These are phyloP conservation scores for Lasiosphaeris hirsuta DNA, from an alignment of 495 filamentous ascomycete species.

Conservation along the genomic window DNA sequence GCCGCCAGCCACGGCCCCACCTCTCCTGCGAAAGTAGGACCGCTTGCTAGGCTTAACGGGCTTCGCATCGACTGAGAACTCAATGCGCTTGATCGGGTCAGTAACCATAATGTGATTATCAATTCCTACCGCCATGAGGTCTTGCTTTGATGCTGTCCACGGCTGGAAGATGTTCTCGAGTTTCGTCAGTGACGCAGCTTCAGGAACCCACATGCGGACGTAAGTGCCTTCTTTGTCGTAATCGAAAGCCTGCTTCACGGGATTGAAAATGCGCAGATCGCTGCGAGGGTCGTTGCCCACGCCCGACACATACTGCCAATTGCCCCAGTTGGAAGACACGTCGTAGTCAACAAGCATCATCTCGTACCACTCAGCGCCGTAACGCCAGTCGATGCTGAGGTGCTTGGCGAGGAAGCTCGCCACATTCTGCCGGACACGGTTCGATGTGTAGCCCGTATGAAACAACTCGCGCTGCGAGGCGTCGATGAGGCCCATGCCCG, in stretches of 20 bases:
- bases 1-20: not conserved
- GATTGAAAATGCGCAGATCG: slow-evolving; percentile 66
- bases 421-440: slow-evolving; percentile 68
- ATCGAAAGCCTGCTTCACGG: slow-evolving; percentile 66
- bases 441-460: slow-evolving; percentile 69
- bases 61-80: slow-evolving; percentile 48
- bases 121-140: slow-evolving; percentile 50
- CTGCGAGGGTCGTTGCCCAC: slow-evolving; percentile 71
- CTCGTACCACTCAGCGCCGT: slow-evolving; percentile 79
- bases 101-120: slow-evolving; percentile 50
- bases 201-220: slow-evolving; percentile 62
- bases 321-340: slow-evolving; percentile 67
- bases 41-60: slow-evolving; percentile 29
- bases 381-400: slow-evolving; percentile 68
- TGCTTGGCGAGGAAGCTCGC: slow-evolving; percentile 69
- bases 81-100: slow-evolving; percentile 54
- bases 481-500: slow-evolving; percentile 68
- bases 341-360: slow-evolving; percentile 68
- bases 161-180: slow-evolving; percentile 61
- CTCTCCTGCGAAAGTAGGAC: slow-evolving; percentile 29
- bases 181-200: slow-evolving; percentile 50
- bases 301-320: slow-evolving; percentile 73
- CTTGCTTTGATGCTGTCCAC: slow-evolving; percentile 53
- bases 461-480: slow-evolving; percentile 65
- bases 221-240: slow-evolving; percentile 66